Base-by-base conservation (phyloP, 139 green algal genomes). In the Chlamydomonas sp. region DNA sequence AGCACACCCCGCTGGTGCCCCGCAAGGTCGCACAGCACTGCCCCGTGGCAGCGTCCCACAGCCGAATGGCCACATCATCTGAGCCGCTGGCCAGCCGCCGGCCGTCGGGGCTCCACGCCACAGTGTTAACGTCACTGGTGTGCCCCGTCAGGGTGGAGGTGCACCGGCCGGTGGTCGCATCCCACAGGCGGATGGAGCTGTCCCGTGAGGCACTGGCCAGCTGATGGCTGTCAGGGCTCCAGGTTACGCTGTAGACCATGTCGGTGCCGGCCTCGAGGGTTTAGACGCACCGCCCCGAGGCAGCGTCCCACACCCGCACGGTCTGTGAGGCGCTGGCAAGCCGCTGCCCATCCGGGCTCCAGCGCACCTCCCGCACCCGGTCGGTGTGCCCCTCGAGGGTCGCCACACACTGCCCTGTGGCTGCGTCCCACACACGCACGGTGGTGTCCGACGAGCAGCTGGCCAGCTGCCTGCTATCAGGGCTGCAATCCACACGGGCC, bases 41-140 rank as follows among this genome's bases (percentile, higher is more conserved):
- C 12, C 78, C 78, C 49, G 49, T 84, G 59, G 78, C 73, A 16
- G 58, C 62, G 76, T 89, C 84, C 84, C 84, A 89, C 67, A 79
- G 61, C 61, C 84, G 49, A 7, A 83, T 75, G n/a, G 77, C 69
- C n/a, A 18, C 59, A 15, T 84, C 62, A 17, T 80, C 49, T 63
- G 63, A 80, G 66, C 62, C 67, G n/a, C 63, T 85, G 59, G 77
- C 77, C 49, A 89, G 67, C 8, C 75, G 74, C 64, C 81, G 74
- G 10, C 85, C 85, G 62, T 89, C 77, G 64, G 17, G 78, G 8
- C 63, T 64, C 77, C 81, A 89, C 9, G 77, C 77, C 31, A 89
- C 77, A 7, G 31, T 63, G 15, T 49, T 64, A 31, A 89, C 77
- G 14, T 63, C 77, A 8, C 69, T 77, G 7, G 18, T 77, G 58